These are phyloP conservation scores for Stemphylium beticola DNA, from an alignment of 2,329 filamentous ascomycete genomes.

Conservation along the genomic window DNA sequence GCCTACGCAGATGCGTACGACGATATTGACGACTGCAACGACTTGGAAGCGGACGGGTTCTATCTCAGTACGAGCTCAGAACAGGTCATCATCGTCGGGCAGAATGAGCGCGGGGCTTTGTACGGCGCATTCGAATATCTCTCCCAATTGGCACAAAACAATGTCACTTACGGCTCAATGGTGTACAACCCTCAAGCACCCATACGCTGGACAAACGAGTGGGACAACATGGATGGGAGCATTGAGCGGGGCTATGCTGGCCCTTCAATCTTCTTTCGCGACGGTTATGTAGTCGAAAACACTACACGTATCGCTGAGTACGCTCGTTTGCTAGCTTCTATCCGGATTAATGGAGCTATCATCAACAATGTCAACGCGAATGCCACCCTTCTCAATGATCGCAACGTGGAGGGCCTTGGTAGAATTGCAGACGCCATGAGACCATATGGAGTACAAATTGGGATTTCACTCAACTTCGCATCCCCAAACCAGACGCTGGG, in stretches of 20 bases:
- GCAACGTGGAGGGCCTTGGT: slow-evolving; percentile 66
- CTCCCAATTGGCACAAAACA: slow-evolving; percentile 66
- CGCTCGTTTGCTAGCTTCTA: slow-evolving; percentile 69
- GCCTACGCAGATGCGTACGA: slow-evolving; percentile 51
- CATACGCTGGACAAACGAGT: slow-evolving; percentile 74
- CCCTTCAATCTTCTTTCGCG: slow-evolving; percentile 70
- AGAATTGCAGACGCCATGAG: slow-evolving; percentile 69
- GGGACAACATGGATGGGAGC: slow-evolving; percentile 73
- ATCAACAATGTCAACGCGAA: slow-evolving; percentile 78
- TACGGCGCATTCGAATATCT: slow-evolving; percentile 75
- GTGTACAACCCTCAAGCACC: slow-evolving; percentile 64
- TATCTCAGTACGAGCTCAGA: slow-evolving; percentile 60
- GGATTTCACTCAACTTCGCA: slow-evolving; percentile 72
- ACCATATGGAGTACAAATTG: slow-evolving; percentile 70
- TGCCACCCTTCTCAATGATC: slow-evolving; percentile 59
- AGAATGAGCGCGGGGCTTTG: slow-evolving; percentile 70
- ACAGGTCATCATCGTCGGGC: slow-evolving; percentile 64
- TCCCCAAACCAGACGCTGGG: slow-evolving; percentile 62
- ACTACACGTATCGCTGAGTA: slow-evolving; percentile 67
- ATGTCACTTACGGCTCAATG: slow-evolving; percentile 57
- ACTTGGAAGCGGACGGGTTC: slow-evolving; percentile 65
- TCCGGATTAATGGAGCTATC: slow-evolving; percentile 69
- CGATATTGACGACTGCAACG: slow-evolving; percentile 37
- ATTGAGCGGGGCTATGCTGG: slow-evolving; percentile 74
- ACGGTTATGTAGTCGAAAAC: slow-evolving; percentile 63